Evolutionary conservation across 148 eudicot genomes (phyloP).

Genomic region (Mesembryanthemum crystallinum): DNA sequence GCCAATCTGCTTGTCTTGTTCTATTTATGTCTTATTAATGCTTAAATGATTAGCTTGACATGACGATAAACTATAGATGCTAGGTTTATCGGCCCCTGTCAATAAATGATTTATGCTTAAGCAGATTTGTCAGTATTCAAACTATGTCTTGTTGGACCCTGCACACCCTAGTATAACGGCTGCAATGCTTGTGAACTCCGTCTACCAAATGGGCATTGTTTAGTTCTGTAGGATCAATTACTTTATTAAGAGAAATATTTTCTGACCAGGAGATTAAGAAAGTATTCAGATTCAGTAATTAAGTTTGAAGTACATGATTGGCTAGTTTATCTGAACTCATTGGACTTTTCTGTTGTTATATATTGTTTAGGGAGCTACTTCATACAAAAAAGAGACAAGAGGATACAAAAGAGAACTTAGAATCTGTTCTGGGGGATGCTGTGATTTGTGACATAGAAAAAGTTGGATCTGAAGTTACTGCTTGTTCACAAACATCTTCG

Average conservation of each 20-base stretch:
- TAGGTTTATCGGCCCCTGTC: neutral
- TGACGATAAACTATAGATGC: neutral
- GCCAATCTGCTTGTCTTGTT: too few relatives aligned
- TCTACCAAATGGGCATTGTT: neutral
- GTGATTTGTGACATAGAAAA: slow-evolving; percentile 52
- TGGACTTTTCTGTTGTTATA: neutral
- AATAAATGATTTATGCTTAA: neutral
- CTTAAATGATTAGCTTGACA: neutral
- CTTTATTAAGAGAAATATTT: neutral
- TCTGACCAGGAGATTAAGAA: neutral
- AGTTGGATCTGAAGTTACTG: slow-evolving; percentile 40
- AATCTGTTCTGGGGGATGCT: slow-evolving; percentile 33
- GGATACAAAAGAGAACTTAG: slow-evolving; percentile 37
- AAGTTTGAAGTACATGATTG: too few relatives aligned
- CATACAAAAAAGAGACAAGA: slow-evolving; percentile 62
- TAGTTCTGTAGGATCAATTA: neutral
- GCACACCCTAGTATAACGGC: neutral
- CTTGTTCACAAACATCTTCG: slow-evolving; percentile 41
- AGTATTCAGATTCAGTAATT: too few relatives aligned
- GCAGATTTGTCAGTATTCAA: neutral
- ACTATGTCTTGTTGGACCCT: neutral
- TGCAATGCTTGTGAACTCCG: neutral
- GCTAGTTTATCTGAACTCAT: too few relatives aligned
- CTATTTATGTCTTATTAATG: neutral
- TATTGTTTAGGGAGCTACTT: slow-evolving; percentile 59